Base-by-base conservation (phyloP, 2,329 filamentous ascomycete species). In the Xylogone sp. region DNA sequence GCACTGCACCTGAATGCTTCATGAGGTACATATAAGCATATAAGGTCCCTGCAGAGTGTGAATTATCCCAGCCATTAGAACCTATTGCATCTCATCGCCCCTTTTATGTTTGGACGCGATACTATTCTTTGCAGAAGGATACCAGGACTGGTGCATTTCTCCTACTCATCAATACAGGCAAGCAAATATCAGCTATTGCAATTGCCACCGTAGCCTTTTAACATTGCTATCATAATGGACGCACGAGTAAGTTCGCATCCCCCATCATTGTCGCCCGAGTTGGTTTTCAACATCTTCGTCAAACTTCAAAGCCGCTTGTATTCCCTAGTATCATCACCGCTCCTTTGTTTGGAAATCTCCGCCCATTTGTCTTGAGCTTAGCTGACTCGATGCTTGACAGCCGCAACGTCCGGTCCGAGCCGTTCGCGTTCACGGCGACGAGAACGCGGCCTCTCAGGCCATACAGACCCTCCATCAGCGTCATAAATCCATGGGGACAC, bases 401-500 rank as follows among this genome's bases (percentile, higher is more conserved):
- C 88, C 88, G 56, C 86, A 87, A 69, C 81, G 87, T 69, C 81
- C 79, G 46, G 59, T 75, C 60, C 79, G 83, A 65, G 69, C 74
- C 45, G 69, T 84, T 67, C 80, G 81, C 68, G 74, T 79, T 62
- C 77, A 78, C 65, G 75, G 74, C 48, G 87, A 90, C 72, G 90
- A 95, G 71, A 94, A 94, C 69, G 71, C 76, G 53, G 69, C 75
- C 46, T 70, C 68, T 43, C 65, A 67, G 49, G 57, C 75, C 54
- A 79, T 80, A 59, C 83, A 83, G 66, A 73, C 79, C 49, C 73
- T 91, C 55, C 89, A 95, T 62, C 85, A 90, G 62, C 86, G 87
- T 56, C 86, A 90, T 72, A 96, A 96, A 71, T 95, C 91, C 8
- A 84, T 83, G 69, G 69, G 86, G 71, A 70, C 79, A 78, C 59